A percentile compares a stretch with the other conserved stretches of the same genome.
Evolutionary conservation across 2,329 filamentous ascomycete genomes (phyloP).

Genomic region (Hypoxylon sp.): DNA sequence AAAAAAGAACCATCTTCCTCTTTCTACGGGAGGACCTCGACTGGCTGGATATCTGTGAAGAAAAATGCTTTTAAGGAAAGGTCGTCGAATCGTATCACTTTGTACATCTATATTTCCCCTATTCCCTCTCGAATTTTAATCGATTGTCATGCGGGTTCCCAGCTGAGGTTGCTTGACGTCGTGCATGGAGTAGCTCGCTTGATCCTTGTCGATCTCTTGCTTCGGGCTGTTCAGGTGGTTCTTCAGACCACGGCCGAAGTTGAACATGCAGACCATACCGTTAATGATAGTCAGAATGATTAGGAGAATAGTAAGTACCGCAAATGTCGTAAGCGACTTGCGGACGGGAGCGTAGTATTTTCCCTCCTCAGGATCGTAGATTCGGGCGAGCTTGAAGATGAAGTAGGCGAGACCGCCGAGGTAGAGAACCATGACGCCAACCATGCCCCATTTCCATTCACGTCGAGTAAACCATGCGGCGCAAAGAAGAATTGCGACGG

Average conservation of each 20-base stretch:
- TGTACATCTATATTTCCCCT: slow-evolving; percentile 43
- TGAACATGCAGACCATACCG: slow-evolving; percentile 85
- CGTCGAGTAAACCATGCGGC: slow-evolving; percentile 86
- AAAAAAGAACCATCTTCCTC: slow-evolving; percentile 20
- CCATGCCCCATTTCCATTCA: slow-evolving; percentile 83
- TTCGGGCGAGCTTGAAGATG: slow-evolving; percentile 96
- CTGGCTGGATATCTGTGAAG: slow-evolving; percentile 41
- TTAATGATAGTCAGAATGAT: slow-evolving; percentile 90
- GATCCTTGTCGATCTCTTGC: slow-evolving; percentile 62
- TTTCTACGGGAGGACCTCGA: slow-evolving; percentile 18
- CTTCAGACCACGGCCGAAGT: slow-evolving; percentile 91
- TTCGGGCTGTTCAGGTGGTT: slow-evolving; percentile 72
- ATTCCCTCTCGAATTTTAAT: slow-evolving; percentile 54
- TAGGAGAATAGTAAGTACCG: slow-evolving; percentile 88
- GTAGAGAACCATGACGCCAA: slow-evolving; percentile 81
- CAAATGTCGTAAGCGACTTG: slow-evolving; percentile 90
- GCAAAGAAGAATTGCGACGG: slow-evolving; percentile 84
- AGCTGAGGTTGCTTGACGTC: slow-evolving; percentile 63
- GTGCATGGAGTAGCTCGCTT: slow-evolving; percentile 63
- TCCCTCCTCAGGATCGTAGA: slow-evolving; percentile 75
- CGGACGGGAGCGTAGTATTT: slow-evolving; percentile 78
- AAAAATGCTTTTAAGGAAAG: slow-evolving; percentile 38
- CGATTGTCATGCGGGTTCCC: slow-evolving; percentile 68
- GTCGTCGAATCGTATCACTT: slow-evolving; percentile 45
- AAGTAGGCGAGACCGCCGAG: slow-evolving; percentile 93